Evolutionary conservation across 345 rosid species (phyloP), one percentile per base, ranked within the genome.

Genomic region (Eucalyptus sideroxylon): DNA sequence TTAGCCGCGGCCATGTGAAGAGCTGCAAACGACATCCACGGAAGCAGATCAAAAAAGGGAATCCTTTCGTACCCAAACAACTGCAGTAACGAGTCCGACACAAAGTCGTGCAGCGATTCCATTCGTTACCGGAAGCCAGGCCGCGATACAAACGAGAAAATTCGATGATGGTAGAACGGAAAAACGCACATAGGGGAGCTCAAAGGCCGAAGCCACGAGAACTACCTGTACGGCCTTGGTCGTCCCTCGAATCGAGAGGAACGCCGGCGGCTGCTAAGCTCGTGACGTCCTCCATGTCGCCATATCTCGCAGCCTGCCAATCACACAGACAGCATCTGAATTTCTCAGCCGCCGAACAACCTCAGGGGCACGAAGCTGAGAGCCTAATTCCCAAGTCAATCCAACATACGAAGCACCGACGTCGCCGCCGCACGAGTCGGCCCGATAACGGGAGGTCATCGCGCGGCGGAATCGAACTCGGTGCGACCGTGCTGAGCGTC

Each of bases 1-100:
- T 98, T 96, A 30, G 98, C 99, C 21, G 98, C 96, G 27, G 99
- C 99, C 99, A 98, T 97, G 90, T 98, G 99, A 90, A 98, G 95
- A 27, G 98, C 99, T 98, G 93, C 89, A 90, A 37, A 86, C 89
- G 82, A 65, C n/a, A 86, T 53, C 88, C 17, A 49, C 37, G 50
- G 40, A 72, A 67, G 85, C 85, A 21, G 45, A 77, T 40, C 30
- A 77, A 40, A 77, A 47, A 77, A 5, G 47, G 47, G 24, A 37
- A 77, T 77, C 26, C 30, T 37, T 40, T 21, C 47, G 27, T 77
- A 21, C 4, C 47, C 2, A 77, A 21, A 77, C 85, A 77, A 37
- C 85, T 77, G 42, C 15, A 5, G 27, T 23, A 7, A 40, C 47
- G 47, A 77, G 47, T 77, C 85, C 30, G 5, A 77, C 24, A 40